Evolutionary conservation across 2,329 filamentous ascomycete genomes (phyloP).

Genomic region (Emergomyces pasteurianus): DNA sequence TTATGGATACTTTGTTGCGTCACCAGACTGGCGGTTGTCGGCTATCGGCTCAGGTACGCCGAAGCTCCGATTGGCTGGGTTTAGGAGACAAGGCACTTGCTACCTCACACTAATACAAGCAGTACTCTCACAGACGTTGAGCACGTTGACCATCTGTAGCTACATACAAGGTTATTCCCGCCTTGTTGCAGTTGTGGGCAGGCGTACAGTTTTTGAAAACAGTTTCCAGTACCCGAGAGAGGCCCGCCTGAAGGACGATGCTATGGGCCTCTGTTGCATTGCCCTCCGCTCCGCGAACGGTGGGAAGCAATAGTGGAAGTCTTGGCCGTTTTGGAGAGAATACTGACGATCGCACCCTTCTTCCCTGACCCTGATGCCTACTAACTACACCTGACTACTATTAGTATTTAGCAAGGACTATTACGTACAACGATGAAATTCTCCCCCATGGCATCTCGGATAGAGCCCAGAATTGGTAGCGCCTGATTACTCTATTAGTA

Average conservation of each 20-base stretch:
- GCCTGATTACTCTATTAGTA: no score
- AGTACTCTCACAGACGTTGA: background rate
- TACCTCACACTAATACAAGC: no score
- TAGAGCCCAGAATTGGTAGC: conserved; percentile 19
- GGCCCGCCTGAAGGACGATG: no score
- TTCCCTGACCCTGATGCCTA: no score
- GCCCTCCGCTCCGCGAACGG: no score
- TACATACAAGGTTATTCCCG: background rate
- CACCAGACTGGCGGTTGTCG: conserved; percentile 7
- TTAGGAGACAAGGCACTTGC: no score
- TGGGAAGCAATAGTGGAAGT: no score
- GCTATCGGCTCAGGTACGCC: background rate
- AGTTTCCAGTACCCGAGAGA: background rate
- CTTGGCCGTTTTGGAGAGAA: no score
- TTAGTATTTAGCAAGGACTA: background rate
- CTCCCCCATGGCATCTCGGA: conserved; percentile 14
- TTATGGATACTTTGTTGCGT: no score
- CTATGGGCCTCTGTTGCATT: no score
- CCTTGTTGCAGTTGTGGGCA: background rate
- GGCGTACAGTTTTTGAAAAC: background rate
- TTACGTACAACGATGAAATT: conserved; percentile 24
- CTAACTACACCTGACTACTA: no score
- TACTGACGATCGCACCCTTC: no score
- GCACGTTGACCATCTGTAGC: background rate
- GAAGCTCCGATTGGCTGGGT: background rate